phyloP scores from a whole-genome alignment of 2,329 filamentous ascomycete species.

The Byssoonygena ceratinophila region DNA sequence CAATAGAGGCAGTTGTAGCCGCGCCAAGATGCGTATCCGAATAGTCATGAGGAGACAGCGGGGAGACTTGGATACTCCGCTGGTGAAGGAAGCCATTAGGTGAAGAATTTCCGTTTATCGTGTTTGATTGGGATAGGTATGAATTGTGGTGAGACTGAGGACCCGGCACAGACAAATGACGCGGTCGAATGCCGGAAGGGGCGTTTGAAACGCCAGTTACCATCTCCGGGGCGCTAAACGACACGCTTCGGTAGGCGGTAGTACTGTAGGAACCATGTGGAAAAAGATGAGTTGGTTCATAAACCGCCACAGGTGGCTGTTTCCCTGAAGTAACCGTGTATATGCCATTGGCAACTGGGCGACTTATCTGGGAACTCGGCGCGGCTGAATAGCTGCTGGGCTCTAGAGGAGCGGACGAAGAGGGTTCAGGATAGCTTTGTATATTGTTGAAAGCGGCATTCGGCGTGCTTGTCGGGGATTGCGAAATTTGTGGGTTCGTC shows the following conservation, averaged over 20 bases:
- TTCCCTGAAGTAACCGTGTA: background rate
- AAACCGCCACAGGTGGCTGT: slow-evolving; percentile 22
- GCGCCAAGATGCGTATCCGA: slow-evolving; percentile 10
- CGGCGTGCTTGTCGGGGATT: slow-evolving; percentile 12
- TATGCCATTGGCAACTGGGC: background rate
- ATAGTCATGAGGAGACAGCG: slow-evolving; percentile 8
- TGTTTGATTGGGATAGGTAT: slow-evolving; percentile 19
- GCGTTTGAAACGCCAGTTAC: slow-evolving; percentile 8
- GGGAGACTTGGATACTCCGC: background rate
- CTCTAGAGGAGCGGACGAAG: slow-evolving; percentile 13
- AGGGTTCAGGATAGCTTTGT: slow-evolving; percentile 16
- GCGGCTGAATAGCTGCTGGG: background rate
- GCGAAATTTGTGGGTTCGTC: slow-evolving; percentile 9
- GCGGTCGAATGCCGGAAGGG: slow-evolving; percentile 11
- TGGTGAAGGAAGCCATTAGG: slow-evolving; percentile 13
- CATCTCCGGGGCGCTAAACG: slow-evolving; percentile 15
- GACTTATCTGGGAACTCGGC: background rate
- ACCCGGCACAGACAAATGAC: slow-evolving; percentile 16
- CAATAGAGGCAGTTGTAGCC: slow-evolving; percentile 21
- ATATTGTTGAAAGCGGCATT: slow-evolving; percentile 14
- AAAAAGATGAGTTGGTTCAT: slow-evolving; percentile 22
- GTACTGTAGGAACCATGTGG: slow-evolving; percentile 16
- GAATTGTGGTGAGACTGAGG: slow-evolving; percentile 12
- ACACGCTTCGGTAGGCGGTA: slow-evolving; percentile 13
- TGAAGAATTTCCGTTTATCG: slow-evolving; percentile 14